These are phyloP conservation scores for Oryza punctata DNA, from an alignment of 176 grass and related monocot species.

Conservation along the genomic window DNA sequence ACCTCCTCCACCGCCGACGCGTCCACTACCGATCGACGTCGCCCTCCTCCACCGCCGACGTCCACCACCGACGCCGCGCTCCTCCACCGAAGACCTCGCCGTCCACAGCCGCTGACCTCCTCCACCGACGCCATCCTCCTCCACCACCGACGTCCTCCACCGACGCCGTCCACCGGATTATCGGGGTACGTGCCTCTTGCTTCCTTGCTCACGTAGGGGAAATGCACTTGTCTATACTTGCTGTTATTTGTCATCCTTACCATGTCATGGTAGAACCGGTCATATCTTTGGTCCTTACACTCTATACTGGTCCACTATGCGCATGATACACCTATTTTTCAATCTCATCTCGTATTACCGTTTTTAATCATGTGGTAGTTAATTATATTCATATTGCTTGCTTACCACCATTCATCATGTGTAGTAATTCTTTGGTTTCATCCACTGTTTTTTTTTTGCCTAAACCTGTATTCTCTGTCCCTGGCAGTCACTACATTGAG, in stretches of 20 bases:
- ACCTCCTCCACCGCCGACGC: too few species aligned
- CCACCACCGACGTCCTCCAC: too few species aligned
- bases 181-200: too few species aligned
- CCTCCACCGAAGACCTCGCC: too few species aligned
- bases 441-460: neutral
- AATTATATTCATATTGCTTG: neutral
- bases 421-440: conserved; percentile 19
- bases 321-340: conserved; percentile 53
- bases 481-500: neutral
- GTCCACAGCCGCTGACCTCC: too few species aligned
- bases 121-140: too few species aligned
- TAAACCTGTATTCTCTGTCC: neutral
- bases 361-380: neutral
- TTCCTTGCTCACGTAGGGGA: too few species aligned
- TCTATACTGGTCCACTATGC: conserved; percentile 32
- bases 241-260: conserved; percentile 19
- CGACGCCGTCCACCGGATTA: too few species aligned
- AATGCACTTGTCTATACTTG: too few species aligned
- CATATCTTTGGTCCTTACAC: conserved; percentile 34
- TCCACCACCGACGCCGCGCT: too few species aligned
- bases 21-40: too few species aligned
- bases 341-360: neutral
- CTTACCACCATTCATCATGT: conserved; percentile 14
- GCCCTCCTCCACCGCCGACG: too few species aligned
- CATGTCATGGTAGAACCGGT: conserved; percentile 32